Conservation (phyloP, 805 yeast genomes). For the Yarrowia sp. region DNA sequence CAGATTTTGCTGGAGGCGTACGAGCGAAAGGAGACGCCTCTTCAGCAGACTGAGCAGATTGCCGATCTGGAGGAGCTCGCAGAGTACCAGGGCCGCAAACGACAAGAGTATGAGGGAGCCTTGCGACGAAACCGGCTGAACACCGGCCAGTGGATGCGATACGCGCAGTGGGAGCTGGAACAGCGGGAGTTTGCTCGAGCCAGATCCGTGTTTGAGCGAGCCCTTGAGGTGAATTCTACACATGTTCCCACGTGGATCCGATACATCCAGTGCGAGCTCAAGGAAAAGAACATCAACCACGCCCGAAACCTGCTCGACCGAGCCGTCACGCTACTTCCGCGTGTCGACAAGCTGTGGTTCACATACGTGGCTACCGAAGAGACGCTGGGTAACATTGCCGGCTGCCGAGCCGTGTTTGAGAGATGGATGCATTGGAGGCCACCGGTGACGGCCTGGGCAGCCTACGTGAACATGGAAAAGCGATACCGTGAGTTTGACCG, state of each 20-base stretch:
- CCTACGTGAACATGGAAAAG: constrained; percentile 69
- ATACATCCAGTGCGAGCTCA: constrained; percentile 75
- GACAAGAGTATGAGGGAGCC: constrained; percentile 85
- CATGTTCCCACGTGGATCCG: constrained; percentile 83
- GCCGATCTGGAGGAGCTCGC: constrained; percentile 54
- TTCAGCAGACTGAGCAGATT: constrained; percentile 44
- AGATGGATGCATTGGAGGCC: constrained; percentile 86
- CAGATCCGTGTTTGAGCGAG: constrained; percentile 84
- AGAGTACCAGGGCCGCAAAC: constrained; percentile 69
- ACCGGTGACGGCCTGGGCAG: constrained; percentile 60
- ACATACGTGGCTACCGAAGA: constrained; percentile 81
- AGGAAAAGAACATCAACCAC: constrained; percentile 72
- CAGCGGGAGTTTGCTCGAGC: constrained; percentile 78
- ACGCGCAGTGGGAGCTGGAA: constrained; percentile 82
- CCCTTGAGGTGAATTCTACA: constrained; percentile 69
- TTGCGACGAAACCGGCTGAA: constrained; percentile 78
- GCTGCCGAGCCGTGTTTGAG: constrained; percentile 64
- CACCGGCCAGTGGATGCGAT: constrained; percentile 85
- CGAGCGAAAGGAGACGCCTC: constrained; percentile 46
- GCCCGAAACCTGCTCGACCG: constrained; percentile 83
- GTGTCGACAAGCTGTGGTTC: constrained; percentile 84
- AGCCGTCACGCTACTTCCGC: constrained; percentile 69
- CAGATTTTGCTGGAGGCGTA: constrained; percentile 62
- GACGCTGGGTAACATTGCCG: constrained; percentile 58
- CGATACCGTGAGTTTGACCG: constrained; percentile 59